Evolutionary conservation across 805 yeast genomes (phyloP), one percentile per base, ranked within the genome.

Genomic region (Ogataea wickerhamii): DNA sequence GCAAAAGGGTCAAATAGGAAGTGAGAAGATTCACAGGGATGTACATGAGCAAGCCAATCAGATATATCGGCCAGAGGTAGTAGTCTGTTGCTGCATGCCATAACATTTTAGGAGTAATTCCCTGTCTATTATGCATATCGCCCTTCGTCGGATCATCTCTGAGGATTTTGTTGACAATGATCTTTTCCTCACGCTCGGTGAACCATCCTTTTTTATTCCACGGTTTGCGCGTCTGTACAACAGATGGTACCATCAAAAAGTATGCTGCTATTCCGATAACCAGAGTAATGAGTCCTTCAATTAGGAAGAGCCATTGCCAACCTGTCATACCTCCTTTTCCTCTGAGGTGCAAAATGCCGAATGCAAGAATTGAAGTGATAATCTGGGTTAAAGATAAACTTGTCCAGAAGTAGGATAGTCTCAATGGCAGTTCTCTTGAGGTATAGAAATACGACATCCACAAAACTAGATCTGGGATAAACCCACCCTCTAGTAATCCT

Each of bases 401-500:
- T 17, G 76, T 68, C 72, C 81, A 81, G 53, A 82, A 80, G 48
- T 69, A 69, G 0, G 83, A 72, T 20, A 80, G 60, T 38, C 87
- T 63, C 18, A 76, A 56, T 1, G 84, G 68, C 13, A 82, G 63
- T 56, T 82, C 87, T 20, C 65, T 56, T 21, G 73, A 53, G 7
- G 77, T 81, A 61, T 74, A 82, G 59, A 80, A 82, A 57, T 80
- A 82, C 2, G 82, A 73, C 56, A 82, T 61, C 78, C 82, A 82
- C 33, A 80, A 60, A 38, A 75, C 70, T 23, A 74, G 60, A 48
- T 80, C 87, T 23, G 83, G 80, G 37, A 82, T 80, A 42, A 80
- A 80, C 0, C 87, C 87, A 40, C 87, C 87, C 55, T 81, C 80
- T n/a, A 75, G 55, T 3, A 71, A 50, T 2, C 82, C 87, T 29